phyloP scores from a whole-genome alignment of 768 basidiomycete species.

The Vararia minispora region DNA sequence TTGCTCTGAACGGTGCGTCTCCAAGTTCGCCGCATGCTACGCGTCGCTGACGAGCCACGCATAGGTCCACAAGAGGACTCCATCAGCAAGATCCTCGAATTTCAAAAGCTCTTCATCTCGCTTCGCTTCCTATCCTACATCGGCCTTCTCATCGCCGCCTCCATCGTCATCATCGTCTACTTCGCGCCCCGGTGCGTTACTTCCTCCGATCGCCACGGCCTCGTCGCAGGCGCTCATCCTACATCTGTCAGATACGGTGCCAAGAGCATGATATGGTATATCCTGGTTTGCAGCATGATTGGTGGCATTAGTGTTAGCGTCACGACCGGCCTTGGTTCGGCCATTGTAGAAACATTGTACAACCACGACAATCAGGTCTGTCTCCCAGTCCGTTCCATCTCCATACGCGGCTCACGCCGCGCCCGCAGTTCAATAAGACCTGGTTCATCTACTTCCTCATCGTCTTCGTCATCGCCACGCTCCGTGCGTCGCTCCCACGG shows the following conservation, averaged over 20 bases:
- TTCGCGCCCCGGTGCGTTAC: constrained; percentile 62
- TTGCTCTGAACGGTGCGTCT: constrained; percentile 70
- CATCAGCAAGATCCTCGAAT: constrained; percentile 56
- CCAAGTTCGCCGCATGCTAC: constrained; percentile 1
- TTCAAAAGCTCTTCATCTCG: constrained; percentile 71
- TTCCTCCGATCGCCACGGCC: constrained; percentile 2
- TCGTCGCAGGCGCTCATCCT: constrained; percentile 4
- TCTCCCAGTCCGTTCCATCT: constrained; percentile 13
- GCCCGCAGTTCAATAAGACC: constrained; percentile 65
- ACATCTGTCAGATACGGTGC: constrained; percentile 55
- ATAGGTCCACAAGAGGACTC: constrained; percentile 60
- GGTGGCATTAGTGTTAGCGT: constrained; percentile 93
- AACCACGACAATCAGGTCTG: constrained; percentile 64
- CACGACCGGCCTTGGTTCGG: constrained; percentile 85
- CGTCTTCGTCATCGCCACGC: constrained; percentile 71
- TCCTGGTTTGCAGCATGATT: constrained; percentile 90
- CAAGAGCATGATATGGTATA: constrained; percentile 92
- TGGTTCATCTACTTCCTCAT: constrained; percentile 90
- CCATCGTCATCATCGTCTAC: constrained; percentile 68
- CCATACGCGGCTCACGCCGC: constrained; percentile 5
- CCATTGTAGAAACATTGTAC: constrained; percentile 91
- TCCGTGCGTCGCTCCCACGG: constrained; percentile 37
- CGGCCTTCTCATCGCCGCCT: constrained; percentile 48
- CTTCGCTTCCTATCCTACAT: constrained; percentile 73
- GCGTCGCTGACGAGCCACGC: constrained; percentile 2